Evolutionary conservation across 2,329 filamentous ascomycete species (phyloP), one percentile per base, ranked within the genome.

Genomic region (Purpureocillium takamizusanense): DNA sequence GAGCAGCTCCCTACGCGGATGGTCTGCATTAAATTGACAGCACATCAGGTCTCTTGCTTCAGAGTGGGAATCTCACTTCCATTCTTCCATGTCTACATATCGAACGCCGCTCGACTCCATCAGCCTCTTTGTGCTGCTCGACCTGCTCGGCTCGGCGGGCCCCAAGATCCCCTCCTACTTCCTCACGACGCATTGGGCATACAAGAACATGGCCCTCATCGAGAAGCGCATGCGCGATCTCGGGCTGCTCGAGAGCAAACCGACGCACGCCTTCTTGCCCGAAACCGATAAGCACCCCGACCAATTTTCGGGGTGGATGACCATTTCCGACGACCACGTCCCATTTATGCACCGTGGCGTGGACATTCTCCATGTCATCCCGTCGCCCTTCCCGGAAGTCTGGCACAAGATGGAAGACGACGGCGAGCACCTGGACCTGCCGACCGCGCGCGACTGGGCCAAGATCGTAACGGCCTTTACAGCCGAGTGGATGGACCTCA

Each of bases 331-430:
- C 55, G 92, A 98, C 53, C 92, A 98, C 57, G 60, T 95, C 5
- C 92, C 92, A 1, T 98, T 98, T 52, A 78, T 97, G 71, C 67
- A 67, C 28, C 76, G 86, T 28, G 92, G 92, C 2, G 90, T 97
- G 0, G 82, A 94, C 21, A 72, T 97, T 13, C 60, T 98, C 41
- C 92, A 98, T 62, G 61, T 98, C 18, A 97, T 98, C 41, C 87
- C 90, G 0, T 72, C 69, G 4, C 82, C 82, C 0, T 97, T 97
- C 55, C 89, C 89, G 1, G 33, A 48, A 0, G 83, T 94, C 2
- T 98, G 92, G 92, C 92, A 98, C 63, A 82, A 70, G 1, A 78
- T 88, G 51, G 66, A 80, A 0, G 92, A 98, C 54, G 82, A 95
- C 50, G 90, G 78, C 2, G 79, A 81, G 48, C 84, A 97, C 61